A percentile compares a stretch with the other conserved stretches of the same genome.
Evolutionary conservation across 768 basidiomycete genomes (phyloP).

Genomic region (Multifurca ochricompacta): DNA sequence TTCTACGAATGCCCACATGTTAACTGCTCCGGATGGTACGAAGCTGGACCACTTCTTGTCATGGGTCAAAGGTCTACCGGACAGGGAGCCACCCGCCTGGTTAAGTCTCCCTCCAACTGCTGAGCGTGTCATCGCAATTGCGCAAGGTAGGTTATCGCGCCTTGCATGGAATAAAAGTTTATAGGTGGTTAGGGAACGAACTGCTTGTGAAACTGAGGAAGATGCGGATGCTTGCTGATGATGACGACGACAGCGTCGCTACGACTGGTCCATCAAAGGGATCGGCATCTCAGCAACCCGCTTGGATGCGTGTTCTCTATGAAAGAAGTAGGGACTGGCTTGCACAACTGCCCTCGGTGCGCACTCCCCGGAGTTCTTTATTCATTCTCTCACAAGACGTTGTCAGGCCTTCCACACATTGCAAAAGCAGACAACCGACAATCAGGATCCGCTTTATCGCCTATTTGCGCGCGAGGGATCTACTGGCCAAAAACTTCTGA

Average conservation of each 20-base stretch:
- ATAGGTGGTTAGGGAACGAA: slow-evolving; percentile 51
- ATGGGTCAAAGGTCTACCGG: slow-evolving; percentile 87
- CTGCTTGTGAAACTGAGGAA: slow-evolving; percentile 83
- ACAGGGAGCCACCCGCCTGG: slow-evolving; percentile 92
- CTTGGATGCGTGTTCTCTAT: slow-evolving; percentile 87
- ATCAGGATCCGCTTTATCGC: slow-evolving; percentile 79
- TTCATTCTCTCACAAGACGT: slow-evolving; percentile 13
- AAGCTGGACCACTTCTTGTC: slow-evolving; percentile 84
- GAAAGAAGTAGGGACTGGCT: slow-evolving; percentile 86
- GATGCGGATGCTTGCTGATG: slow-evolving; percentile 84
- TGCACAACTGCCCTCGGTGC: slow-evolving; percentile 61
- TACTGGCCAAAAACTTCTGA: slow-evolving; percentile 73
- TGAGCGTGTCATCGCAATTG: slow-evolving; percentile 84
- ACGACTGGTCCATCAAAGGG: slow-evolving; percentile 51
- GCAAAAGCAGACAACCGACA: slow-evolving; percentile 57
- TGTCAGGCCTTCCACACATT: slow-evolving; percentile 56
- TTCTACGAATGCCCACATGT: slow-evolving; percentile 44
- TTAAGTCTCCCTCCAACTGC: slow-evolving; percentile 88
- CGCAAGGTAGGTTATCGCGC: slow-evolving; percentile 56
- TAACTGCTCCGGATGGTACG: slow-evolving; percentile 83
- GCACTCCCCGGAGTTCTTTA: slow-evolving; percentile 21
- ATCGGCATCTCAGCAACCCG: slow-evolving; percentile 69
- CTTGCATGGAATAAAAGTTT: neutral
- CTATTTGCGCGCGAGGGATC: slow-evolving; percentile 83
- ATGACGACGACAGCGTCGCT: slow-evolving; percentile 59